Conservation (phyloP, 164 flowering plant genomes). For the Aristolochia californica region DNA sequence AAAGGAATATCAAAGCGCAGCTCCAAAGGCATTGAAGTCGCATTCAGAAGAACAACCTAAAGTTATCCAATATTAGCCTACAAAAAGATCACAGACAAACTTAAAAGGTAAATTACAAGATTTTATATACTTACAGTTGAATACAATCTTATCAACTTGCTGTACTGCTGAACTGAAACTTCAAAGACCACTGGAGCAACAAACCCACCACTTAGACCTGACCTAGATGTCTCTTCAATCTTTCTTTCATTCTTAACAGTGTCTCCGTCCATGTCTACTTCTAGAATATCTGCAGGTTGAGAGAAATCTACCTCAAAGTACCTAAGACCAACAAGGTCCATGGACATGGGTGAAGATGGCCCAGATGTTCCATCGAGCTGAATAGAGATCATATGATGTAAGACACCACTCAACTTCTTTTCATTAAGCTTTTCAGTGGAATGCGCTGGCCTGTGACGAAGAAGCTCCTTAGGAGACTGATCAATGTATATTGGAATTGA, state of each 20-base stretch:
- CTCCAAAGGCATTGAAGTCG: constrained; percentile 71
- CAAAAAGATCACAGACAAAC: neutral
- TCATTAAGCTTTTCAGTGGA: constrained; percentile 62
- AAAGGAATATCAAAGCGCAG: constrained; percentile 94
- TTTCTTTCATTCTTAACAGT: constrained; percentile 13
- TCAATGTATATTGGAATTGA: constrained; percentile 59
- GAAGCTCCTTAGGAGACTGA: constrained; percentile 54
- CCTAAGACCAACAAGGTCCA: constrained; percentile 90
- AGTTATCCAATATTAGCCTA: constrained; percentile 7
- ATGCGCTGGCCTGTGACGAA: constrained; percentile 30
- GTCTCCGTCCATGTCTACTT: constrained; percentile 12
- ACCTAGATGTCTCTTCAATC: constrained; percentile 18
- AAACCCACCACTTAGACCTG: constrained; percentile 27
- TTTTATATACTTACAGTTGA: constrained; percentile 56
- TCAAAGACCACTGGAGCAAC: constrained; percentile 88
- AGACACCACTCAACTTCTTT: constrained; percentile 38
- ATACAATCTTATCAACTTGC: constrained; percentile 70
- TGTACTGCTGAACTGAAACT: constrained; percentile 69
- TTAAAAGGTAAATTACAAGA: neutral
- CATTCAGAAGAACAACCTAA: constrained; percentile 74
- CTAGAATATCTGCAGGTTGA: constrained; percentile 25
- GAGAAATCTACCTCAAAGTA: constrained; percentile 84
- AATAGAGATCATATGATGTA: constrained; percentile 59
- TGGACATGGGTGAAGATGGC: constrained; percentile 70
- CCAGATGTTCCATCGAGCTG: constrained; percentile 76